A percentile compares a stretch with the other conserved stretches of the same genome.
Evolutionary conservation across 1,284 basidiomycete species (phyloP).

Genomic region (Ustilago trichophora): DNA sequence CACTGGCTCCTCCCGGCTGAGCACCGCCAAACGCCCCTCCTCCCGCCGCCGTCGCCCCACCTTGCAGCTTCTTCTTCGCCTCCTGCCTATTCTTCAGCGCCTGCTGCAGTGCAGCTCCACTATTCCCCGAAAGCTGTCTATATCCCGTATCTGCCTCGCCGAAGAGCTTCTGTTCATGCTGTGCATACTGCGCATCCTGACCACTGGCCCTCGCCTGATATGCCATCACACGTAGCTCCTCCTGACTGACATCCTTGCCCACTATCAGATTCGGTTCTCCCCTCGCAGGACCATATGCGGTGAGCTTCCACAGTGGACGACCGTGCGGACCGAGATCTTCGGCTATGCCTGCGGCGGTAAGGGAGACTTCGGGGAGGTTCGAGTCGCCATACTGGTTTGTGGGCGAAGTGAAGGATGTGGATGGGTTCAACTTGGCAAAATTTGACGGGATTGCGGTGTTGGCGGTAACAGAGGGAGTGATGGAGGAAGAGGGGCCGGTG

Average conservation of each 20-base stretch:
- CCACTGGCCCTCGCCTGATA: slow-evolving; percentile 43
- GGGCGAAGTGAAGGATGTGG: slow-evolving; percentile 16
- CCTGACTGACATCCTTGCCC: slow-evolving; percentile 78
- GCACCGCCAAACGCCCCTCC: too few species aligned
- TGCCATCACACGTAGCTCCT: slow-evolving; percentile 74
- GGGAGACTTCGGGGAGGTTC: slow-evolving; percentile 41
- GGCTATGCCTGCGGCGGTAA: slow-evolving; percentile 25
- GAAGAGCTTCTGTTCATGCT: slow-evolving; percentile 37
- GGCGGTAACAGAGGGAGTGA: neutral
- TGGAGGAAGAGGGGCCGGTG: slow-evolving; percentile 6
- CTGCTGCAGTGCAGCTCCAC: slow-evolving; percentile 15
- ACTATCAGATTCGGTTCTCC: slow-evolving; percentile 76
- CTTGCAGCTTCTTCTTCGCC: slow-evolving; percentile 24
- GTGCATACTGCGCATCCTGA: slow-evolving; percentile 28
- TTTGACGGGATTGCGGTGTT: too few species aligned
- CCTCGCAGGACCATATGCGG: slow-evolving; percentile 81
- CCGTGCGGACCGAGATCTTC: slow-evolving; percentile 47
- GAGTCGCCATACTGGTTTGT: slow-evolving; percentile 23
- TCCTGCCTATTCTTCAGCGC: slow-evolving; percentile 32
- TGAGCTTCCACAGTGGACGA: slow-evolving; percentile 80
- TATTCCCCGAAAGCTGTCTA: slow-evolving; percentile 7
- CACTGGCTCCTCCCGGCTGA: neutral
- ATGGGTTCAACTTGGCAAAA: slow-evolving; percentile 9
- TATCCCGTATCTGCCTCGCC: slow-evolving; percentile 29
- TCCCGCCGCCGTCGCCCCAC: neutral